Percentiles rank a stretch among this genome's conserved stretches.
Conservation (phyloP, 106 monocot species). For the Posidonia australis region DNA sequence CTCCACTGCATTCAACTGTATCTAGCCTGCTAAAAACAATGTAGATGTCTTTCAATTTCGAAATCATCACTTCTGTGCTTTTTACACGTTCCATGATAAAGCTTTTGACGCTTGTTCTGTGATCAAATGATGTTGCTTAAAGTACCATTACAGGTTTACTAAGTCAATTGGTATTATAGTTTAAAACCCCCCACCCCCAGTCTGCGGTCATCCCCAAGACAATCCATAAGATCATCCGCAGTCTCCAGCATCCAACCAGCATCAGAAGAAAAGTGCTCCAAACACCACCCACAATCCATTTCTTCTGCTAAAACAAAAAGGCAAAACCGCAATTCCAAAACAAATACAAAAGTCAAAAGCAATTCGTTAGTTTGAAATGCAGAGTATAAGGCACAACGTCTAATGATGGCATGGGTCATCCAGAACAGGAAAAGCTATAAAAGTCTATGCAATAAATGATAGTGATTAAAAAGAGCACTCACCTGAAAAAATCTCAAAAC, state of each 20-base stretch:
- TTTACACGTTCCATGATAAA: too few species aligned
- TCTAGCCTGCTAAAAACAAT: too few species aligned
- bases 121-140: too few species aligned
- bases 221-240: conserved; percentile 2
- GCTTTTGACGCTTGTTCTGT: too few species aligned
- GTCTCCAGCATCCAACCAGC: conserved; percentile 1
- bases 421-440: background rate
- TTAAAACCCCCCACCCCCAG: too few species aligned
- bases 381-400: background rate
- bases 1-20: too few species aligned
- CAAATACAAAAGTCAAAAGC: background rate
- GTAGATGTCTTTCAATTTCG: too few species aligned
- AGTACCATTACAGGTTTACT: too few species aligned
- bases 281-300: conserved; percentile 3
- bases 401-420: background rate
- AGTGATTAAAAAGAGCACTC: conserved; percentile 26
- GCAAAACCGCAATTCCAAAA: background rate
- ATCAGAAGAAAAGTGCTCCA: background rate
- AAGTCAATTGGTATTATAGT: too few species aligned
- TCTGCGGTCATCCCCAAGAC: too few species aligned
- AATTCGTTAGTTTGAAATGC: background rate
- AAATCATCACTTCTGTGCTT: too few species aligned
- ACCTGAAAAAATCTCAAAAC: conserved; percentile 56
- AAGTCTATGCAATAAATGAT: background rate
- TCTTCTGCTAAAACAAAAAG: conserved; percentile 7